These are phyloP conservation scores for Yamadazyma conglobata DNA, from an alignment of 1,139 yeast genomes.

Conservation along the genomic window DNA sequence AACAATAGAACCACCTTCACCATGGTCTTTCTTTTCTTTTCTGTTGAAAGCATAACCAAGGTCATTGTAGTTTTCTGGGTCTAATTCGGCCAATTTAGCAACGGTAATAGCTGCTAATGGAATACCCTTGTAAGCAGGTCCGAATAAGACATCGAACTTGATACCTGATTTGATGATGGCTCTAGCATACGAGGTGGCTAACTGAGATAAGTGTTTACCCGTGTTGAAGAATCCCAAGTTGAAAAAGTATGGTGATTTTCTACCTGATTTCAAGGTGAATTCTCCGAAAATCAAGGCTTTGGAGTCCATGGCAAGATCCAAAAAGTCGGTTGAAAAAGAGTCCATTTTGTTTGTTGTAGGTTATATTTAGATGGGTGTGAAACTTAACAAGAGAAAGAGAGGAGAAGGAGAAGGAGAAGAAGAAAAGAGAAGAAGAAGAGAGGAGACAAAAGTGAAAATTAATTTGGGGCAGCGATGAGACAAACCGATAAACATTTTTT, in stretches of 20 bases:
- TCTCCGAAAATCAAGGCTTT: constrained; percentile 83
- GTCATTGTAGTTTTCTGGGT: constrained; percentile 65
- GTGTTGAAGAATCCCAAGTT: constrained; percentile 86
- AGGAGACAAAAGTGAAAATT: constrained; percentile 8
- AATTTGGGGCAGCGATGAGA: too few relatives aligned
- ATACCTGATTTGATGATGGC: constrained; percentile 78
- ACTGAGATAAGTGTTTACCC: constrained; percentile 69
- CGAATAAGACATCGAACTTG: constrained; percentile 87
- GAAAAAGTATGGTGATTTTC: constrained; percentile 95
- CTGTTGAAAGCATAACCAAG: constrained; percentile 76
- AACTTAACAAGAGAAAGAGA: constrained; percentile 3
- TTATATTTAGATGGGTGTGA: not conserved
- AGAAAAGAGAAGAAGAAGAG: constrained; percentile 10
- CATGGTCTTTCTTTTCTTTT: constrained; percentile 95
- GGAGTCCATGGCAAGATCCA: constrained; percentile 76
- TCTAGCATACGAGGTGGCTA: constrained; percentile 86
- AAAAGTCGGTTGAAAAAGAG: constrained; percentile 59
- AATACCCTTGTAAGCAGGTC: constrained; percentile 98
- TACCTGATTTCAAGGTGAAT: constrained; percentile 87
- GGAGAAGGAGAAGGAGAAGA: constrained; percentile 1
- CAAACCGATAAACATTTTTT: too few relatives aligned
- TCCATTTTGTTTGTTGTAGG: constrained; percentile 17
- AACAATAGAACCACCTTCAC: constrained; percentile 95
- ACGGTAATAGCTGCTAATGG: constrained; percentile 92
- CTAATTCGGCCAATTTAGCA: constrained; percentile 86